Conservation (phyloP, 164 flowering plant genomes). For the Magnolia kwangsiensis region DNA sequence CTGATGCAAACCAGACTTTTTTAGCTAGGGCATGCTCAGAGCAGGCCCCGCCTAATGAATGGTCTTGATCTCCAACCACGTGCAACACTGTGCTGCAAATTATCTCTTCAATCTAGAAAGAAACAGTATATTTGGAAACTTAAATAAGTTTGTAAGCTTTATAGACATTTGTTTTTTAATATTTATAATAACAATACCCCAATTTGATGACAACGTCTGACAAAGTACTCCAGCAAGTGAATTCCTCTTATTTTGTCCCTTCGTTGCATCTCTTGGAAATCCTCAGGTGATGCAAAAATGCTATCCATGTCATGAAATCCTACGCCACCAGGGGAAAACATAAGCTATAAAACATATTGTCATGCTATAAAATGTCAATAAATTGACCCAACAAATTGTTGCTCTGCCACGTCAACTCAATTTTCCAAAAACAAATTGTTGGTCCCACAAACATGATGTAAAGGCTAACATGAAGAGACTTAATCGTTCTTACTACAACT, state of each 20-base stretch:
- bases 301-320: slow-evolving; percentile 93
- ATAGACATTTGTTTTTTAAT: background rate
- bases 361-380: background rate
- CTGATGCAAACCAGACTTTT: background rate
- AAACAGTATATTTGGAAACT: too few species aligned
- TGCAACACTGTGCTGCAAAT: background rate
- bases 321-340: slow-evolving; percentile 14
- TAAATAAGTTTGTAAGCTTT: background rate
- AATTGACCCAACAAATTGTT: background rate
- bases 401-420: slow-evolving; percentile 6
- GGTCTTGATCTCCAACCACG: background rate
- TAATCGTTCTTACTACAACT: too few species aligned
- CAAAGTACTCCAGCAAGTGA: slow-evolving; percentile 83
- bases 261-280: slow-evolving; percentile 49
- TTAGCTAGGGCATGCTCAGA: background rate
- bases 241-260: slow-evolving; percentile 69
- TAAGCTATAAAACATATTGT: background rate
- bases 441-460: background rate
- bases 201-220: slow-evolving; percentile 61
- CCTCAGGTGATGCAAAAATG: slow-evolving; percentile 81
- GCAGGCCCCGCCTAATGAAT: background rate
- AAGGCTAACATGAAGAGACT: too few species aligned
- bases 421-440: background rate
- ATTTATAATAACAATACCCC: slow-evolving; percentile 42
- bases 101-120: background rate